phyloP scores from a whole-genome alignment of 768 basidiomycete species.

The Pleurotus sapidus region DNA sequence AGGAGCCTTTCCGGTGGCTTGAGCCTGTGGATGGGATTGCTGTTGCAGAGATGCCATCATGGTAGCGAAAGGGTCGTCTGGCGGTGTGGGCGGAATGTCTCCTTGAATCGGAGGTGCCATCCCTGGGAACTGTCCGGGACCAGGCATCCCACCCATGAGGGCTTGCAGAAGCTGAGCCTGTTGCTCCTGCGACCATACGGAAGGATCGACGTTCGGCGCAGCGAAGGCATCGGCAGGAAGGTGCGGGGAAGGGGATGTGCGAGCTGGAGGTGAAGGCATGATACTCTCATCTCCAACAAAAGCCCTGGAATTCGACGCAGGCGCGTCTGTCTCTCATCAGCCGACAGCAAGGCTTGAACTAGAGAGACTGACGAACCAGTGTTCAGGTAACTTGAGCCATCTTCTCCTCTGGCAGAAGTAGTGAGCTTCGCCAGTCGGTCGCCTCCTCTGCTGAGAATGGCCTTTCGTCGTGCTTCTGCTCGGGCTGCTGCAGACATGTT shows the following conservation, averaged over 20 bases:
- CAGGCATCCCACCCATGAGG: constrained; percentile 41
- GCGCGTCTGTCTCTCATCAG: neutral
- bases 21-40: constrained; percentile 1
- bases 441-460: constrained; percentile 67
- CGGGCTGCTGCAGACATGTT: constrained; percentile 56
- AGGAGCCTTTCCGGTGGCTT: constrained; percentile 23
- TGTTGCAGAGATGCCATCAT: constrained; percentile 29
- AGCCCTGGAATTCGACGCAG: constrained; percentile 16
- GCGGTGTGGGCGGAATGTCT: constrained; percentile 18
- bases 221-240: constrained; percentile 14
- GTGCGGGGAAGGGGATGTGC: constrained; percentile 26
- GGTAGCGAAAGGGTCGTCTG: constrained; percentile 39
- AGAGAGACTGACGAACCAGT: constrained; percentile 35
- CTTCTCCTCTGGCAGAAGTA: constrained; percentile 68
- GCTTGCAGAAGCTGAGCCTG: constrained; percentile 69
- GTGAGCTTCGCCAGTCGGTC: constrained; percentile 81
- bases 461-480: constrained; percentile 76
- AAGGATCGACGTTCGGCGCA: constrained; percentile 41
- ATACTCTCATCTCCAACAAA: constrained; percentile 46
- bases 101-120: constrained; percentile 23
- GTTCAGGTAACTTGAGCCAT: constrained; percentile 53
- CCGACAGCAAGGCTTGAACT: constrained; percentile 9
- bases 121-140: constrained; percentile 18
- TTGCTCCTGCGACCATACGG: constrained; percentile 67
- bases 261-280: constrained; percentile 34